These are phyloP conservation scores for Sanghuangporus weigelae DNA, from an alignment of 1,284 basidiomycete genomes.

Conservation along the genomic window DNA sequence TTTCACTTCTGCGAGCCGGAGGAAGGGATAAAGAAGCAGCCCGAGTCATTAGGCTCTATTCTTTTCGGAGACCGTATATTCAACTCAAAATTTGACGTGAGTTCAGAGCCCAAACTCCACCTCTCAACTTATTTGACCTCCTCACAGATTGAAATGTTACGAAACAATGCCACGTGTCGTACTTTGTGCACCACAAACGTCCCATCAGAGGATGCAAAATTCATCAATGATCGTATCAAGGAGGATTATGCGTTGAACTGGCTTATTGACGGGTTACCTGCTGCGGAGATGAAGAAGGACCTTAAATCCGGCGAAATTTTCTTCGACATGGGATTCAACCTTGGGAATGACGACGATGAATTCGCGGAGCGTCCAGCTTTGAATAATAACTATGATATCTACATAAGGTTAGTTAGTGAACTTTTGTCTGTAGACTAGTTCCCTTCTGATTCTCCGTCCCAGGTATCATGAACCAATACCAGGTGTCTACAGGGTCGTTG, in stretches of 20 bases:
- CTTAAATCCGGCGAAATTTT: conserved; percentile 74
- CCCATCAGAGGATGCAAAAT: conserved; percentile 70
- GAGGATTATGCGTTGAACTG: conserved; percentile 96
- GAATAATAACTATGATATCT: conserved; percentile 90
- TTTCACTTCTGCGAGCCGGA: conserved; percentile 87
- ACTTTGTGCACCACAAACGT: conserved; percentile 68
- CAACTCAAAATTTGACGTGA: conserved; percentile 81
- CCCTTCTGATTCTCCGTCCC: conserved; percentile 23
- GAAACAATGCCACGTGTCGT: conserved; percentile 71
- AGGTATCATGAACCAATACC: conserved; percentile 81
- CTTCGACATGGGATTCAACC: conserved; percentile 85
- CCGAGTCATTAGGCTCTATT: conserved; percentile 89
- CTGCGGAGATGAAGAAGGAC: conserved; percentile 87
- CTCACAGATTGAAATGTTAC: conserved; percentile 68
- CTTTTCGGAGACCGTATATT: conserved; percentile 96
- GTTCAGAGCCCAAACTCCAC: conserved; percentile 25
- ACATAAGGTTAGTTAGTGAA: conserved; percentile 61
- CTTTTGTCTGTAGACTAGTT: background rate
- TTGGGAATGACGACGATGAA: conserved; percentile 61
- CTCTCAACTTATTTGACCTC: conserved; percentile 10
- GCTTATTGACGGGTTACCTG: conserved; percentile 92
- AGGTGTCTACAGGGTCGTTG: conserved; percentile 77
- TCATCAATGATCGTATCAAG: conserved; percentile 87
- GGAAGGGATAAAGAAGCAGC: conserved; percentile 72
- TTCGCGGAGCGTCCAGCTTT: conserved; percentile 61